Evolutionary conservation across 75 land plant species (phyloP), one percentile per base, ranked within the genome.

Genomic region (Pinus taeda): DNA sequence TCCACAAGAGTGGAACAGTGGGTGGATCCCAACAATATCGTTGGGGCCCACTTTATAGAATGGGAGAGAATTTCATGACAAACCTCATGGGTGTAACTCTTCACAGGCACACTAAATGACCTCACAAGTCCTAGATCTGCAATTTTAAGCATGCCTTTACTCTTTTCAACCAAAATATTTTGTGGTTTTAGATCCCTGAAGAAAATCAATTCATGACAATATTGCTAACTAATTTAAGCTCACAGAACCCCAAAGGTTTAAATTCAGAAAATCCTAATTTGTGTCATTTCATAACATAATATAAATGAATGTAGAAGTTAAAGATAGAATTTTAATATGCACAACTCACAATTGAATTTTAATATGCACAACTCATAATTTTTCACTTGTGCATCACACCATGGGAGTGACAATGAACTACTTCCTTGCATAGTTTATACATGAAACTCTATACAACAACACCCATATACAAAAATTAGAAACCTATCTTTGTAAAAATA

Each of bases 341-440:
- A 55, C 24, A 14, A 3, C n/a, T 8, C 3, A 39, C 0, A 7
- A 26, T 49, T 36, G n/a, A n/a, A n/a, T n/a, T 1, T 0, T 39
- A 3, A 45, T 45, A 64, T 4, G 5, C 24, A 55, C 24, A 14
- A 3, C n/a, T 8, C 3, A 39, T 2, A 7, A 26, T 49, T 36
- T 42, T n/a, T 59, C 18, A 82, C 90, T 92, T 86, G 83, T 92
- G 94, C 80, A 92, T 74, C n/a, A 92, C 94, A 9, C 88, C 92
- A 82, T 92, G 90, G 83, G 90, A 77, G 60, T 92, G 94, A 69
- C 90, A 93, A 63, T 93, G 97, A 71, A 91, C 91, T 11, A 96
- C 93, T 17, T 93, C 98, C 71, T 91, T 95, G 77, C 83, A 88
- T 61, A 95, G 71, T 81, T 91, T 94, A 62, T 83, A 95, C 81